phyloP scores from a whole-genome alignment of 202 grass and related monocot genomes.

The Carex arenaria region DNA sequence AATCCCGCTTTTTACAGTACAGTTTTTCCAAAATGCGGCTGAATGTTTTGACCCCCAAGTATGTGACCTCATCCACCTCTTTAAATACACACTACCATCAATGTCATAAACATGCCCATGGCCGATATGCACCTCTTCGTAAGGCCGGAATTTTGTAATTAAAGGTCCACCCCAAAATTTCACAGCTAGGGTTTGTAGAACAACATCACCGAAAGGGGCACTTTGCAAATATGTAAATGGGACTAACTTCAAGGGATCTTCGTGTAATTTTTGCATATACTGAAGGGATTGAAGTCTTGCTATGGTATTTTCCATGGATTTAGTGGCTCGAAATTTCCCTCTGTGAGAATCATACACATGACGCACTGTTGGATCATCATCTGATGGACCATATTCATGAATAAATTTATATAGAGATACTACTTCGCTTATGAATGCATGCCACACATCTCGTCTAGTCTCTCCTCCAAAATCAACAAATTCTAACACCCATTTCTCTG shows the following conservation, averaged over 20 bases:
- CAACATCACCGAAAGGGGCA: conserved; percentile 75
- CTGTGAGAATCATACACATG: conserved; percentile 73
- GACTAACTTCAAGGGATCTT: conserved; percentile 83
- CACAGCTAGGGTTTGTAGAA: conserved; percentile 82
- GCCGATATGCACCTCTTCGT: conserved; percentile 44
- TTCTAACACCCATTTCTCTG: conserved; percentile 82
- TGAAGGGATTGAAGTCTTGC: conserved; percentile 91
- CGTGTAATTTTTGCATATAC: conserved; percentile 67
- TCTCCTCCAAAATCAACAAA: conserved; percentile 98
- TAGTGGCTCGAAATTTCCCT: conserved; percentile 75
- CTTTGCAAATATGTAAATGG: conserved; percentile 74
- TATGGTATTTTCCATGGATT: conserved; percentile 68
- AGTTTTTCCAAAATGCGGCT: conserved; percentile 72
- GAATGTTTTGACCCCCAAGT: conserved; percentile 76
- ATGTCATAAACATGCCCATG: conserved; percentile 62
- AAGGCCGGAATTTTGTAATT: conserved; percentile 51
- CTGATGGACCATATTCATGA: conserved; percentile 67
- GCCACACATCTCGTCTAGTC: conserved; percentile 88
- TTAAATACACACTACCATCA: conserved; percentile 83
- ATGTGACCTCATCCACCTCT: conserved; percentile 83
- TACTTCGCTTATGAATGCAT: conserved; percentile 79
- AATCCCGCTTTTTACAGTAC: conserved; percentile 59
- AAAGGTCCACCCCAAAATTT: conserved; percentile 85
- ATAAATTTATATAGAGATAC: conserved; percentile 83
- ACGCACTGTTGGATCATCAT: conserved; percentile 72